Evolutionary conservation across 2,329 filamentous ascomycete species (phyloP), one percentile per base, ranked within the genome.

Genomic region (Xylariaceae sp.): DNA sequence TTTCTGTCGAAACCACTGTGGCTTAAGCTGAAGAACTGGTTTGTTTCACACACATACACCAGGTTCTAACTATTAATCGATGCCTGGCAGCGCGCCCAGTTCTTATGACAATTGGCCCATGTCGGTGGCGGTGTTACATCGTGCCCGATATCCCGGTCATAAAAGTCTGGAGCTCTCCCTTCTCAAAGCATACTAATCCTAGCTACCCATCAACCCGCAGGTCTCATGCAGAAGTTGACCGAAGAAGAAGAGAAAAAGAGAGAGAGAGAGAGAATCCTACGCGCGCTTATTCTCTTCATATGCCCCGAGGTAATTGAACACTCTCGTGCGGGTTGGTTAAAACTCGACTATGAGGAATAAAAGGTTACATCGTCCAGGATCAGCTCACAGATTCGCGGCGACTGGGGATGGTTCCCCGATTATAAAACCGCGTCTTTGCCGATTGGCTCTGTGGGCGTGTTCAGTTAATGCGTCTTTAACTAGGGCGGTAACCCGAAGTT

Each of bases 251-350:
- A n/a, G n/a, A n/a, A n/a, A n/a, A n/a, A n/a, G n/a, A n/a, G n/a
- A n/a, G n/a, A n/a, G n/a, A n/a, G 31, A 19, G 33, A 40, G 23
- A 12, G 12, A 12, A 21, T 53, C n/a, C 28, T 41, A 52, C 41
- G 47, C 53, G 53, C 47, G 53, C 53, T 40, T 56, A 41, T 53
- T 53, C 17, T n/a, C n/a, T n/a, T n/a, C n/a, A 39, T 31, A 45
- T 21, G 31, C 44, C 21, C 33, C 26, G 19, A n/a, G n/a, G n/a
- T 39, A 26, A 29, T 44, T 31, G 26, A 39, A 12, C 16, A 45
- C 28, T 33, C 12, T 17, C 8, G 9, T 39, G 12, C 34, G 16
- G 34, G 46, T 40, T 49, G 26, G 33, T 31, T 26, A 9, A 23
- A 44, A 16, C 36, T 23, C 6, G 21, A 12, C 12, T 19, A 6